Base-by-base conservation (phyloP, 257 asterid species). In the Solanum rostratum region DNA sequence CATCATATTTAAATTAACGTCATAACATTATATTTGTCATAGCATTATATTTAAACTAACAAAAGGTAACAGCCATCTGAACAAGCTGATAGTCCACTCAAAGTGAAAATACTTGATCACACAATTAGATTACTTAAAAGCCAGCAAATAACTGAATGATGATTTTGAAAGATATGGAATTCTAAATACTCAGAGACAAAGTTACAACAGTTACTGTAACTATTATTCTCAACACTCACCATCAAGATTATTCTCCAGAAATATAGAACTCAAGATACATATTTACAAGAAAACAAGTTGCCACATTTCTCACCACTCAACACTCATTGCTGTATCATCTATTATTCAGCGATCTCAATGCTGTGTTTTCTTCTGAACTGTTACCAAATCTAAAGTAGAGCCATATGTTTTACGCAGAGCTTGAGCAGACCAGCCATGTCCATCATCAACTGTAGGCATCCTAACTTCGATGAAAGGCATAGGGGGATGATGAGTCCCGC, bases 351-450 rank as follows among this genome's bases (percentile, higher is more conserved):
- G 45, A 11, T 79, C 89, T 91, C 90, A 89, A 65, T 83, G 89
- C 46, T 62, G 90, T 10, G 53, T 89, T 83, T 92, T 93, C 90
- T 84, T 92, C 81, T 88, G 90, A 82, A 92, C 89, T 0, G 94
- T 91, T 68, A 91, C 90, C 87, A 95, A 86, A 86, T 92, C 99
- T 45, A 93, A 24, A 43, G 86, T 87, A 11, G 95, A 91, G 20
- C 99, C 98, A 39, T 89, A 90, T 33, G 92, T 84, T 24, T 83
- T 85, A 49, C 88, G 85, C 73, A 96, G 91, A 84, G 94, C 97
- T 86, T 94, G 96, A 6, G 93, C 95, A 45, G 97, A 93, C 98
- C 97, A 93, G 53, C 94, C 99, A 59, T 96, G 98, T 24, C 97
- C 97, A 43, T 94, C 97, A 54, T 93, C 98, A 20, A 93, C 93